phyloP scores from a whole-genome alignment of 2,329 filamentous ascomycete species.

The Penicillium janthinellum region DNA sequence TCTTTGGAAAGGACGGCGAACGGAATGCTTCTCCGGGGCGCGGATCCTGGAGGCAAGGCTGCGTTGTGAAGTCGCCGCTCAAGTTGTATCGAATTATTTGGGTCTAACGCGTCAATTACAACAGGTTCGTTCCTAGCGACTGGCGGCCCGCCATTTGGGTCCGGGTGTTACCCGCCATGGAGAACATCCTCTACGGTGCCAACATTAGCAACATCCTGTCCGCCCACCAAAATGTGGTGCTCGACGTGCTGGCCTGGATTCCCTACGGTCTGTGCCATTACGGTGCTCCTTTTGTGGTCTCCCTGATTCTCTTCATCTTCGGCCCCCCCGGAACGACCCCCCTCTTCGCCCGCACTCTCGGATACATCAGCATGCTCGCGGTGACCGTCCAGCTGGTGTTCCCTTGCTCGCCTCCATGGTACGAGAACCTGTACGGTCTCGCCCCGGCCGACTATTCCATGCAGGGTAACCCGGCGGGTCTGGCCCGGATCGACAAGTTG shows the following conservation, averaged over 20 bases:
- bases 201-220: constrained; percentile 96
- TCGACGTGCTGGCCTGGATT: constrained; percentile 89
- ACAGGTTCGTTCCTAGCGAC: constrained; percentile 82
- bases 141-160: constrained; percentile 95
- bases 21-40: constrained; percentile 5
- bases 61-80: not conserved
- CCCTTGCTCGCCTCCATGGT: constrained; percentile 95
- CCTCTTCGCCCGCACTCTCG: constrained; percentile 82
- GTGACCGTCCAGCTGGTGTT: constrained; percentile 88
- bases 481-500: constrained; percentile 86
- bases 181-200: constrained; percentile 94
- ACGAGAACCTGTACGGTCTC: constrained; percentile 88
- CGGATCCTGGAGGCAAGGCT: not conserved
- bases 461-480: constrained; percentile 81
- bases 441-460: constrained; percentile 92
- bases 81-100: not conserved
- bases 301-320: constrained; percentile 80
- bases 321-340: constrained; percentile 82
- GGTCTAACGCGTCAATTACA: constrained; percentile 21
- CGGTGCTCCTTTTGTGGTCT: constrained; percentile 78
- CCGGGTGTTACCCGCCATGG: constrained; percentile 86
- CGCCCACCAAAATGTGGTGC: constrained; percentile 77
- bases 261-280: constrained; percentile 93
- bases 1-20: not conserved
- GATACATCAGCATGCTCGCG: constrained; percentile 87